Base-by-base conservation (phyloP, 2,329 filamentous ascomycete genomes). In the Fusarium equiseti region DNA sequence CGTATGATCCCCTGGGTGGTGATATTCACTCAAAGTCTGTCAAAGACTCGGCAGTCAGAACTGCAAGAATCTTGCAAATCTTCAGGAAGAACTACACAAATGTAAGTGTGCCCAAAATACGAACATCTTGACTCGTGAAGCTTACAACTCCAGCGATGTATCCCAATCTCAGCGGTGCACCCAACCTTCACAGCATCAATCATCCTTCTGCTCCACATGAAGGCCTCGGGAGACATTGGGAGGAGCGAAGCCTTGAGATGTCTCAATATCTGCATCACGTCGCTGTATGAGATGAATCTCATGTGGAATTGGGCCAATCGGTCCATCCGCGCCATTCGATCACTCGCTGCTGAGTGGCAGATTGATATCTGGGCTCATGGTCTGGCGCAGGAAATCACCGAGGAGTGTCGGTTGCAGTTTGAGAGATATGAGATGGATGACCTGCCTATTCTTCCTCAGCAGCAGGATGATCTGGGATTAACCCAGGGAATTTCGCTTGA, bases 221-320 rank as follows among this genome's bases (percentile, higher is more conserved):
- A 69, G 3, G 49, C 59, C 2, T 10, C 44, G 7, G 45, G 50
- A 18, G 32, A 59, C 0, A 10, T 18, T 4, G 53, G 27, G 1
- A 55, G 54, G 22, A 61, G 42, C 1, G 69, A 71, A 27, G 61
- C 68, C 1, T 59, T 69, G 60, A 53, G 68, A 12, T 69, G 57
- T 22, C 60, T 71, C 6, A 31, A 31, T 8, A 62, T 66, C 16
- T 71, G 69, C 15, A 54, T 71, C 4, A 71, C 59, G 8, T 45
- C 63, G 0, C 60, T 71, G 0, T 71, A 71, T 10, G 69, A 69
- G 43, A 71, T 71, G 68, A 71, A 71, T 4, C 38, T 63, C 2
- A 71, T 66, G 13, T 71, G 69, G 69, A 67, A 71, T 15, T 71
- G 69, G 68, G 69, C 69, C 0, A 71, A 71, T 4, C 26, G 69